Evolutionary conservation across 78 protist species (phyloP).

Genomic region (Dictyostelium intermedium): DNA sequence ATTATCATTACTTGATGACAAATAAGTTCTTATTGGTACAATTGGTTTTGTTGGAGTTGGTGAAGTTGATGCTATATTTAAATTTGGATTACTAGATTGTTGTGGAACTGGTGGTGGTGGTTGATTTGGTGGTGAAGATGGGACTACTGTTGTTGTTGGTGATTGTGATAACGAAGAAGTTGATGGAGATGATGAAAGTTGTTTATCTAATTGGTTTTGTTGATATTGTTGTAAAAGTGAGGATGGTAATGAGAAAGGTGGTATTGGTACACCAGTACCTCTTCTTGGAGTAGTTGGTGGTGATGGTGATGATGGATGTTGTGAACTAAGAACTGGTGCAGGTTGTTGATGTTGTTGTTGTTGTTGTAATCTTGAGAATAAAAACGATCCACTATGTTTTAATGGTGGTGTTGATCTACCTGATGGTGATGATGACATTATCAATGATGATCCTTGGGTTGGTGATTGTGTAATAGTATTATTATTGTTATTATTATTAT

Average conservation of each 20-base stretch:
- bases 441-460: background rate
- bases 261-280: background rate
- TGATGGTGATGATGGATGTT: background rate
- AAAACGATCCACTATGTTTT: conserved; percentile 14
- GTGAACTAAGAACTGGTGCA: background rate
- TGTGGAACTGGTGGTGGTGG: conserved; percentile 1
- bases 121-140: conserved; percentile 15
- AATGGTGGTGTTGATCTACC: background rate
- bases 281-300: conserved; percentile 19
- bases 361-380: conserved; percentile 34
- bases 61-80: background rate
- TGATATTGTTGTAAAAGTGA: conserved; percentile 17
- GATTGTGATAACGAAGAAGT: background rate
- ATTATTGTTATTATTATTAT: background rate
- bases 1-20: background rate
- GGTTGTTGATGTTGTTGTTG: conserved; percentile 21
- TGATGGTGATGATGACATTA: background rate
- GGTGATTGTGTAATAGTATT: background rate
- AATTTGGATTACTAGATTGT: background rate
- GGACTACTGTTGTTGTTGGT: background rate
- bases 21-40: conserved; percentile 4
- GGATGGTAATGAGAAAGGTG: background rate
- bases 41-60: background rate
- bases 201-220: conserved; percentile 1
- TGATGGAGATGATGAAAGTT: background rate